phyloP scores from a whole-genome alignment of 2,329 filamentous ascomycete genomes.

The Bipolaris oryzae region DNA sequence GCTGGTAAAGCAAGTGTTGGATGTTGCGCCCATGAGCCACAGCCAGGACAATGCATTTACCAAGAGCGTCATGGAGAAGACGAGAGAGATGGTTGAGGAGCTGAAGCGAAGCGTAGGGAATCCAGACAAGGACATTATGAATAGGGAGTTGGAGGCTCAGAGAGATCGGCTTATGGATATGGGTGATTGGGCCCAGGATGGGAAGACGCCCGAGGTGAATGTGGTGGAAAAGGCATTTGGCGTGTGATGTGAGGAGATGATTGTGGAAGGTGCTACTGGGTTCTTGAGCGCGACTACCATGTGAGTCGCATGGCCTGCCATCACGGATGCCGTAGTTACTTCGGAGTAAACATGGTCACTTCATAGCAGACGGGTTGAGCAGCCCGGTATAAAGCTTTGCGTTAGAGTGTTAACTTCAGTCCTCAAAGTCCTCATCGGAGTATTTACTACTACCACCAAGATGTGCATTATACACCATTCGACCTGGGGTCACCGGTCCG shows the following conservation, averaged over 20 bases:
- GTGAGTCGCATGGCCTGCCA: too few relatives aligned
- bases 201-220: not conserved
- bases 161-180: constrained; percentile 38
- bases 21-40: constrained; percentile 52
- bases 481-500: too few relatives aligned
- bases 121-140: constrained; percentile 27
- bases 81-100: constrained; percentile 40
- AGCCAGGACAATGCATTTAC: constrained; percentile 51
- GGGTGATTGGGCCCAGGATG: constrained; percentile 31
- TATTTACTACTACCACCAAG: too few relatives aligned
- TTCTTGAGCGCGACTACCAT: not conserved
- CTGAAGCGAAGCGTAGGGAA: constrained; percentile 30
- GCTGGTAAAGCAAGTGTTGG: constrained; percentile 50
- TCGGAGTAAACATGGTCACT: too few relatives aligned
- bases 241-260: not conserved
- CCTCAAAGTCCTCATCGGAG: too few relatives aligned
- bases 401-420: not conserved
- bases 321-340: not conserved
- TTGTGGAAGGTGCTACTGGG: too few relatives aligned
- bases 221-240: constrained; percentile 11
- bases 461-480: too few relatives aligned
- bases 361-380: too few relatives aligned
- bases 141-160: constrained; percentile 36
- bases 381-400: not conserved
- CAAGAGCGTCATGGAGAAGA: constrained; percentile 47